phyloP scores from a whole-genome alignment of 768 basidiomycete genomes.

The Tulasnella sp. region DNA sequence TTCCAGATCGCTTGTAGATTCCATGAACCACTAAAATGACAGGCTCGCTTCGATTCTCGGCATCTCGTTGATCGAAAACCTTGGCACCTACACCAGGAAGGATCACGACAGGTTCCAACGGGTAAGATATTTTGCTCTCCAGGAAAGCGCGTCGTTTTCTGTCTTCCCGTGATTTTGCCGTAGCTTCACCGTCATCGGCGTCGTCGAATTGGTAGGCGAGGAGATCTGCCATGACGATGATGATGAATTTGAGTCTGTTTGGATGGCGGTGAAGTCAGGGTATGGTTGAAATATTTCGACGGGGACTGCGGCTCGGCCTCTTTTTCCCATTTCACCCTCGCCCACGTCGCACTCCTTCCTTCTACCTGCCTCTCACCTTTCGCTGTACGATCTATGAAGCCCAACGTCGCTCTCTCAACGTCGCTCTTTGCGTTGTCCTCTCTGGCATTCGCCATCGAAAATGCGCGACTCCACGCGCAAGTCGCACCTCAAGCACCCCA shows the following conservation, averaged over 20 bases:
- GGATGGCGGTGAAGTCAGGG: conserved; percentile 1
- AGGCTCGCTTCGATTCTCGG: background rate
- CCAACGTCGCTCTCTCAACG: conserved; percentile 18
- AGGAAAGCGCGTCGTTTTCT: conserved; percentile 35
- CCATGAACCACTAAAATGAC: conserved; percentile 19
- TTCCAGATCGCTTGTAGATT: background rate
- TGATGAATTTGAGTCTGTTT: conserved; percentile 13
- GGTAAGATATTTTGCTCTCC: conserved; percentile 35
- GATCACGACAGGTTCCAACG: conserved; percentile 33
- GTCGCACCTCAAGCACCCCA: background rate
- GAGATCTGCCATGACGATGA: conserved; percentile 7
- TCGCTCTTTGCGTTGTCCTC: background rate
- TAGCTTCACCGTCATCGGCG: background rate
- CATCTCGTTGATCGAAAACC: background rate
- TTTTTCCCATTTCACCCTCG: background rate
- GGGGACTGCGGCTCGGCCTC: conserved; percentile 1
- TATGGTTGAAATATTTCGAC: conserved; percentile 11
- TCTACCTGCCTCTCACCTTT: background rate
- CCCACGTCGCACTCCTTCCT: conserved; percentile 15
- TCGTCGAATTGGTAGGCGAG: conserved; percentile 19
- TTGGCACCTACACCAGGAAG: conserved; percentile 27
- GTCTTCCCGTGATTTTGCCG: conserved; percentile 21
- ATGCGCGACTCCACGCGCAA: background rate
- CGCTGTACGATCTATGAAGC: background rate
- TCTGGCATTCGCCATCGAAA: background rate